phyloP scores from a whole-genome alignment of 176 grass and related monocot genomes.

The Tillandsia leiboldiana region DNA sequence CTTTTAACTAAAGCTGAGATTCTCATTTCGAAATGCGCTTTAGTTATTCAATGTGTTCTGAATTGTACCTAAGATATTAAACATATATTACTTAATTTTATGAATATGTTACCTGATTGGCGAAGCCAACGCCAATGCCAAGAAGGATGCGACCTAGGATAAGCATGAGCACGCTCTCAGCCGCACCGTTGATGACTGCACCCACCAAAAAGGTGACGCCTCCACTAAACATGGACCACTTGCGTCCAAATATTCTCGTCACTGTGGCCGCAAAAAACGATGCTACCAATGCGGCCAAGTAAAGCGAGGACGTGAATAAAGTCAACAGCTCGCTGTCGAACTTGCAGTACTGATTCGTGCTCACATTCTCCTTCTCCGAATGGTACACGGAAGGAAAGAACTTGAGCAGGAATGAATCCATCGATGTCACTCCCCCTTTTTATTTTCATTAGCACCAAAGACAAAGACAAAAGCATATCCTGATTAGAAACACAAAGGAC shows the following conservation, averaged over 20 bases:
- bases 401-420: constrained; percentile 17
- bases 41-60: too few species aligned
- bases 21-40: too few species aligned
- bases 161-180: neutral
- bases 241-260: neutral
- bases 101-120: neutral
- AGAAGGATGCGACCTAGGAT: constrained; percentile 9
- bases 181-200: neutral
- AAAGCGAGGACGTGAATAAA: constrained; percentile 1
- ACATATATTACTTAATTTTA: too few species aligned
- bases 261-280: neutral
- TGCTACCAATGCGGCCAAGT: neutral
- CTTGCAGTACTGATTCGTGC: constrained; percentile 11
- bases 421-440: constrained; percentile 22
- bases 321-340: constrained; percentile 7
- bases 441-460: neutral
- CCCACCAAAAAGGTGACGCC: neutral
- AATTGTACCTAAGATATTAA: too few species aligned
- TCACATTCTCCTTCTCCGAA: constrained; percentile 2
- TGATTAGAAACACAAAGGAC: neutral
- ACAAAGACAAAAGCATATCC: neutral
- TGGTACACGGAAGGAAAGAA: constrained; percentile 20
- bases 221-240: neutral
- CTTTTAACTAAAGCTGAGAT: too few species aligned
- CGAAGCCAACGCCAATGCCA: neutral